These are phyloP conservation scores for Ascocoryne sarcoides DNA, from an alignment of 2,329 filamentous ascomycete species.

Conservation along the genomic window DNA sequence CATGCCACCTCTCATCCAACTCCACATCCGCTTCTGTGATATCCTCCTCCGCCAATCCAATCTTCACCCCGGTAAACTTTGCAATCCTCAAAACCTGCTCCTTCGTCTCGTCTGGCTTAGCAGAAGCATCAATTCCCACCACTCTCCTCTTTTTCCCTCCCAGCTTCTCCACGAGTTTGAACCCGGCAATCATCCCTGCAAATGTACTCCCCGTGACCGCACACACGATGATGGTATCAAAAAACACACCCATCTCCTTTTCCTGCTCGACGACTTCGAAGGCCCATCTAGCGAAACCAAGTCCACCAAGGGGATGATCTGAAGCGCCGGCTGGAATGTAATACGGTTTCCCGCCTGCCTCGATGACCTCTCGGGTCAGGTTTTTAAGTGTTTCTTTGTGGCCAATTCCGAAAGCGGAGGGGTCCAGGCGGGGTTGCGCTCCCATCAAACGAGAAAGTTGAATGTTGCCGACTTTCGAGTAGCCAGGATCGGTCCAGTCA, in stretches of 20 bases:
- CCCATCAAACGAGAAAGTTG: slow-evolving; percentile 61
- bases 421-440: slow-evolving; percentile 52
- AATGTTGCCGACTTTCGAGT: slow-evolving; percentile 61
- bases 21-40: slow-evolving; percentile 54
- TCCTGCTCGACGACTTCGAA: slow-evolving; percentile 61
- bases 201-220: slow-evolving; percentile 64
- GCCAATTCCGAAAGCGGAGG: slow-evolving; percentile 56
- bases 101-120: slow-evolving; percentile 51
- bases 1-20: slow-evolving; percentile 58
- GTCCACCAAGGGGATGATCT: slow-evolving; percentile 59
- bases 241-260: slow-evolving; percentile 50
- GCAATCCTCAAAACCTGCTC: slow-evolving; percentile 61
- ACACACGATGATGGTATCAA: slow-evolving; percentile 60
- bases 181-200: slow-evolving; percentile 64
- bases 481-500: slow-evolving; percentile 48
- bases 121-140: slow-evolving; percentile 59
- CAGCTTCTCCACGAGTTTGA: slow-evolving; percentile 51
- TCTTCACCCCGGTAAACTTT: slow-evolving; percentile 50
- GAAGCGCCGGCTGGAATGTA: slow-evolving; percentile 65
- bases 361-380: slow-evolving; percentile 44
- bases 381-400: slow-evolving; percentile 53
- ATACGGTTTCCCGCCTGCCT: slow-evolving; percentile 52
- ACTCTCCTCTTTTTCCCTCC: slow-evolving; percentile 42
- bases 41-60: slow-evolving; percentile 50
- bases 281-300: slow-evolving; percentile 64